Conservation (phyloP, 129 eudicot species). For the Tagetes erecta region DNA sequence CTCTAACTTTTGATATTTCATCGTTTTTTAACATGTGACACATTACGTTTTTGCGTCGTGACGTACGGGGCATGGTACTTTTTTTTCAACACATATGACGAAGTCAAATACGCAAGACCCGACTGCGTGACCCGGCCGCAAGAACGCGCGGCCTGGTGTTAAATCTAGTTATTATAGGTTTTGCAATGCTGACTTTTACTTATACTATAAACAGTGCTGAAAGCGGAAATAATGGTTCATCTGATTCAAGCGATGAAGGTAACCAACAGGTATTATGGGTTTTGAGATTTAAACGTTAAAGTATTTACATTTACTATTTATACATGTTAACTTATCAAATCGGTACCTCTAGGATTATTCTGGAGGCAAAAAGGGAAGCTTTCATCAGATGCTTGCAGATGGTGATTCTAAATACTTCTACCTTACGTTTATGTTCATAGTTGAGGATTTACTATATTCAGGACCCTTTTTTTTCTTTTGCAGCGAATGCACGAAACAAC, state of each 20-base stretch:
- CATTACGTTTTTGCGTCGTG: too few species aligned
- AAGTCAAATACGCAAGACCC: too few species aligned
- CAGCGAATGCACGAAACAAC: constrained; percentile 61
- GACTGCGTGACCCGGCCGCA: too few species aligned
- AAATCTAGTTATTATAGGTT: neutral
- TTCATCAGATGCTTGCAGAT: constrained; percentile 85
- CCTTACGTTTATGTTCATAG: neutral
- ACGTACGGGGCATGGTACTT: too few species aligned
- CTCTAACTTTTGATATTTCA: too few species aligned
- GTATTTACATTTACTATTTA: neutral
- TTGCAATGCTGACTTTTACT: neutral
- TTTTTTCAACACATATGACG: too few species aligned
- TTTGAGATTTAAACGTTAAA: neutral
- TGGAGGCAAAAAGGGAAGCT: constrained; percentile 80
- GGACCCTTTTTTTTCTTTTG: constrained; percentile 23
- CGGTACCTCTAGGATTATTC: constrained; percentile 48
- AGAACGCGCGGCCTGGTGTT: too few species aligned
- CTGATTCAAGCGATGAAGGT: constrained; percentile 75
- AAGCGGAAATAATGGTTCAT: constrained; percentile 80
- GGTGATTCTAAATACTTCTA: constrained; percentile 46
- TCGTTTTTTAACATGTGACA: too few species aligned
- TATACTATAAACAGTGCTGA: constrained; percentile 53
- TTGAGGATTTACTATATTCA: neutral
- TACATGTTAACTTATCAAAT: neutral
- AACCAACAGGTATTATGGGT: constrained; percentile 44